Base-by-base conservation (phyloP, 805 yeast species). In the Myxozyma sirexii region DNA sequence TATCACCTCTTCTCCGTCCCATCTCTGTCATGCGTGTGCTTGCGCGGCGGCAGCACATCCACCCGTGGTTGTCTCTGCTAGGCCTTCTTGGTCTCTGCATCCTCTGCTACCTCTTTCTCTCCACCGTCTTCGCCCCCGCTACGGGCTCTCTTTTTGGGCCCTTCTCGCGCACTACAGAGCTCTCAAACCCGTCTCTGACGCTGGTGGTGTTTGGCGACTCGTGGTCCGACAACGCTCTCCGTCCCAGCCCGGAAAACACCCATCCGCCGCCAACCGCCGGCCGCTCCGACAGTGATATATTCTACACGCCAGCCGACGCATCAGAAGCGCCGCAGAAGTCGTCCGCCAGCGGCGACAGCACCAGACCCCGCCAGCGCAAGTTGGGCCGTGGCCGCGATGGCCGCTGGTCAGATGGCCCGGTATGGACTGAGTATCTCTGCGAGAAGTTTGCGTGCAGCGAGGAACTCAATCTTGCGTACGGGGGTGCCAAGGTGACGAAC, bases 371-470 rank as follows among this genome's bases (percentile, higher is more conserved):
- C 12, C 56, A 51, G 41, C 60, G 56, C 37, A 43, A 27, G 42
- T 53, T 27, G 26, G 66, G 66, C 21, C 35, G 35, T 2, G 66
- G 66, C 8, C n/a, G 12, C 27, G 48, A 26, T 27, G 66, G 66
- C 8, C 56, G 66, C 29, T 62, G 66, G 66, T 29, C 57, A 4
- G 53, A 62, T 37, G 66, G 66, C 19, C 59, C 55, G 4, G 61
- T 62, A 3, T 62, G 66, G 66, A 52, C 64, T 10, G 66, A 62
- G 48, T 52, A 60, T 39, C 47, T 62, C 10, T 56, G 63, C 57
- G 43, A 41, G 6, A 19, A 21, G 19, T 31, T 37, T 42, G 43
- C 23, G 7, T 57, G 63, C 50, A 26, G 21, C 17, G 50, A 48
- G 38, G 49, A 60, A 24, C 37, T 57, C 52, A 60, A 62, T 33